Conservation (phyloP, 2,329 filamentous ascomycete species). For the Xylariaceae sp. region DNA sequence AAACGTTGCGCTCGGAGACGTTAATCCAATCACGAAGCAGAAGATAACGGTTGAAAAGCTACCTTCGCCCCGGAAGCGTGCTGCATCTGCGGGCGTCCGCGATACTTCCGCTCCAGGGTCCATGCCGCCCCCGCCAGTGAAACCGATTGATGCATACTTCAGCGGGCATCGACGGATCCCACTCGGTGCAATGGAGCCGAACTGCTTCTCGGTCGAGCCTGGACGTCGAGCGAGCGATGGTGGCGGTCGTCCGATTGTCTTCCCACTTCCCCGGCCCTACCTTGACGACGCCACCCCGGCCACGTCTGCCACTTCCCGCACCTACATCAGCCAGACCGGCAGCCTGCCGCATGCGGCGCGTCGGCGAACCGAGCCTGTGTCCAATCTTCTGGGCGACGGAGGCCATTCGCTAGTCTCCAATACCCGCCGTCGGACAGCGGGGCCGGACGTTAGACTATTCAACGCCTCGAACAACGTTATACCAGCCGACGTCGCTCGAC, state of each 20-base stretch:
- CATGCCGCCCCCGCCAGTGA: conserved; percentile 27
- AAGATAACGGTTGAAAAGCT: conserved; percentile 39
- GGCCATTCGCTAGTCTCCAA: conserved; percentile 18
- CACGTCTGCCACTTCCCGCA: conserved; percentile 16
- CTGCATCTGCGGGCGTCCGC: conserved; percentile 20
- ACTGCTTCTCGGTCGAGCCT: conserved; percentile 49
- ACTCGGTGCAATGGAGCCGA: conserved; percentile 56
- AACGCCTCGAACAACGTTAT: conserved; percentile 8
- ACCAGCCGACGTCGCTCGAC: conserved; percentile 24
- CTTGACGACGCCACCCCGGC: conserved; percentile 28
- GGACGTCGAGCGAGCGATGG: conserved; percentile 38
- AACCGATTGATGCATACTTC: conserved; percentile 50
- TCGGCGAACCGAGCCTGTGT: conserved; percentile 45
- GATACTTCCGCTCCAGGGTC: conserved; percentile 8
- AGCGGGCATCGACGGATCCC: conserved; percentile 43
- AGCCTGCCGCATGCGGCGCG: conserved; percentile 36
- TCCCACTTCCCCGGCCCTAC: conserved; percentile 52
- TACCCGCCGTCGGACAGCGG: conserved; percentile 20
- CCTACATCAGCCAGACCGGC: conserved; percentile 19
- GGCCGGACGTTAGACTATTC: conserved; percentile 1
- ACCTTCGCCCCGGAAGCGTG: conserved; percentile 33
- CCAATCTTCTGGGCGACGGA: conserved; percentile 30
- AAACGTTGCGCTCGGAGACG: conserved; percentile 69
- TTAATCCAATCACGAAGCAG: conserved; percentile 85
- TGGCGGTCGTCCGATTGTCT: conserved; percentile 46